Evolutionary conservation across 768 basidiomycete genomes (phyloP), one percentile per base, ranked within the genome.

Genomic region (Hydnomerulius pinastri): DNA sequence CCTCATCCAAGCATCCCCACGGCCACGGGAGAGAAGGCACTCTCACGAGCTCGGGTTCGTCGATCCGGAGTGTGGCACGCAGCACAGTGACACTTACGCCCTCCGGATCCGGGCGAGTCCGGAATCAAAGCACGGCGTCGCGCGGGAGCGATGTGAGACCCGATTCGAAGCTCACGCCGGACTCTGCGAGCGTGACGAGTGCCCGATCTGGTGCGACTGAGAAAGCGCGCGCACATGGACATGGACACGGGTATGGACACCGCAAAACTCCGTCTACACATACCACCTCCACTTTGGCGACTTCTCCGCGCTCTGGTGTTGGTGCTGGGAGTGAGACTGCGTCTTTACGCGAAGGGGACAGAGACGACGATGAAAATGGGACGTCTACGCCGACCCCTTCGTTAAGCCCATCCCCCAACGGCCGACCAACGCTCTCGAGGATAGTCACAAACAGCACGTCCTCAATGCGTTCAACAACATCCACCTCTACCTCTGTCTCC

Each of bases 101-200:
- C 10, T 29, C 54, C 4, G 58, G 49, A 10, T 53, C 61, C 2
- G 28, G 50, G 10, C 58, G 63, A 30, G 43, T 56, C 17, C 58
- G 65, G 37, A 58, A 67, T 40, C 58, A 65, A 12, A 66, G 65
- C 41, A 67, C 65, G 8, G 29, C 51, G 48, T 56, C 61, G 9
- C 58, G 61, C 6, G 52, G 52, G 15, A 54, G 59, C n/a, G 73
- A 73, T 51, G 71, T 73, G 27, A 66, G 83, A 15, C 87, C 87
- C 2, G 88, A 90, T 56, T 89, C 86, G 5, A 89, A 90, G 60
- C 73, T 89, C 8, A 86, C 85, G 2, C 86, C 86, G 3, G 73
- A 70, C 30, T 61, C 65, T 29, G 57, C 58, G 23, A 68, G 67
- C 7, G 28, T 60, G 40, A 53, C 38, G 23, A 70, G 68, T 6